Evolutionary conservation across 768 basidiomycete genomes (phyloP).

Genomic region (Mrakia hoshinonis): DNA sequence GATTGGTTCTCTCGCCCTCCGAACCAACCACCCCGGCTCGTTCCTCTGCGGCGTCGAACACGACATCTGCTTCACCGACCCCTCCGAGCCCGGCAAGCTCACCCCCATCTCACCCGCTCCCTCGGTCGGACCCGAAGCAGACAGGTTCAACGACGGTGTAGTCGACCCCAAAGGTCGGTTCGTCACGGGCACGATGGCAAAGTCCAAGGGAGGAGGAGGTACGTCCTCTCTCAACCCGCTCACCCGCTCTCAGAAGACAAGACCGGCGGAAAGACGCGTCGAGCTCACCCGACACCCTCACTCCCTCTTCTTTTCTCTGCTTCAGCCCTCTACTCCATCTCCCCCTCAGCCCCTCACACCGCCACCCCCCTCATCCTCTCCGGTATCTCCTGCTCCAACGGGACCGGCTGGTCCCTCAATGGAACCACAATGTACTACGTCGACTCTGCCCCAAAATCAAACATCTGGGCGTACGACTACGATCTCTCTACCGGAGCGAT

Average conservation of each 20-base stretch:
- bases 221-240: not conserved
- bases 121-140: not conserved
- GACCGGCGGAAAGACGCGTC: not conserved
- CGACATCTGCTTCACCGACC: slow-evolving; percentile 14
- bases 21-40: slow-evolving; percentile 10
- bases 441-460: slow-evolving; percentile 54
- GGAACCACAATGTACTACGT: slow-evolving; percentile 53
- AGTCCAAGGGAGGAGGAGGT: slow-evolving; percentile 1
- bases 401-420: slow-evolving; percentile 16
- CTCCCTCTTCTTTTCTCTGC: not conserved
- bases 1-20: slow-evolving; percentile 24
- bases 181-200: slow-evolving; percentile 4
- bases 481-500: slow-evolving; percentile 49
- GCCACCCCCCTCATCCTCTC: not conserved
- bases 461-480: slow-evolving; percentile 62
- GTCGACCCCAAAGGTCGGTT: slow-evolving; percentile 6
- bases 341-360: not conserved
- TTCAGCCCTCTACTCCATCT: not conserved
- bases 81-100: slow-evolving; percentile 4
- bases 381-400: slow-evolving; percentile 14
- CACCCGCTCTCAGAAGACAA: not conserved
- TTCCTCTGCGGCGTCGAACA: slow-evolving; percentile 7
- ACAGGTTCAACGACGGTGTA: slow-evolving; percentile 25
- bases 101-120: not conserved
- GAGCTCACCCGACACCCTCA: not conserved